Percentiles rank a stretch among this genome's conserved stretches.
Conservation (phyloP, 1,284 basidiomycete species). For the Mycena citricolor region DNA sequence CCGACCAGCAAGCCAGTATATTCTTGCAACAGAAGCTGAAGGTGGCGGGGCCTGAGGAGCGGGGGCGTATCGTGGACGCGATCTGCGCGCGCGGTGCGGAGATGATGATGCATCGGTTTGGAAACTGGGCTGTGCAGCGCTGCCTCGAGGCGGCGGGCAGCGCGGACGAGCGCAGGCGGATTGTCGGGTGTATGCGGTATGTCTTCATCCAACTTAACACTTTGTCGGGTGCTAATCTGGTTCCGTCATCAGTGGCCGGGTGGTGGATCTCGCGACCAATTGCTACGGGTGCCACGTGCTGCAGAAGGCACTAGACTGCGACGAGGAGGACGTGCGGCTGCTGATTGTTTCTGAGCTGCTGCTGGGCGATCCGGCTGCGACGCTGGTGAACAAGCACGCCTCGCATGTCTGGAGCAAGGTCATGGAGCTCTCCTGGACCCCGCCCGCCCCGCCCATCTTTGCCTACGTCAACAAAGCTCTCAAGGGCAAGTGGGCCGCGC, state of each 20-base stretch:
- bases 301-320: slow-evolving; percentile 85
- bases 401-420: slow-evolving; percentile 89
- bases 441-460: slow-evolving; percentile 81
- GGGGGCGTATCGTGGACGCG: slow-evolving; percentile 78
- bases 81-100: slow-evolving; percentile 79
- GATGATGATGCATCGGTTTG: slow-evolving; percentile 89
- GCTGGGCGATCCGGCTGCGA: slow-evolving; percentile 76
- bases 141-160: slow-evolving; percentile 75
- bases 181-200: slow-evolving; percentile 78
- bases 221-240: slow-evolving; percentile 6
- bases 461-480: slow-evolving; percentile 80
- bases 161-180: slow-evolving; percentile 70
- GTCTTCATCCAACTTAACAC: slow-evolving; percentile 18
- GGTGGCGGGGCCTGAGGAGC: slow-evolving; percentile 70
- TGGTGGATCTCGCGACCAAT: slow-evolving; percentile 81
- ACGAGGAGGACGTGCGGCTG: slow-evolving; percentile 78
- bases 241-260: slow-evolving; percentile 54
- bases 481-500: slow-evolving; percentile 80
- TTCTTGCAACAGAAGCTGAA: slow-evolving; percentile 85
- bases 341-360: slow-evolving; percentile 80
- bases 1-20: slow-evolving; percentile 85
- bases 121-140: slow-evolving; percentile 84
- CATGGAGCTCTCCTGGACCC: slow-evolving; percentile 81
- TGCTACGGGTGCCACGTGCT: slow-evolving; percentile 85
- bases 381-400: slow-evolving; percentile 82